A percentile compares a stretch with the other conserved stretches of the same genome.
These are phyloP conservation scores for Verticillium isaacii DNA, from an alignment of 2,329 filamentous ascomycete species.

Conservation along the genomic window DNA sequence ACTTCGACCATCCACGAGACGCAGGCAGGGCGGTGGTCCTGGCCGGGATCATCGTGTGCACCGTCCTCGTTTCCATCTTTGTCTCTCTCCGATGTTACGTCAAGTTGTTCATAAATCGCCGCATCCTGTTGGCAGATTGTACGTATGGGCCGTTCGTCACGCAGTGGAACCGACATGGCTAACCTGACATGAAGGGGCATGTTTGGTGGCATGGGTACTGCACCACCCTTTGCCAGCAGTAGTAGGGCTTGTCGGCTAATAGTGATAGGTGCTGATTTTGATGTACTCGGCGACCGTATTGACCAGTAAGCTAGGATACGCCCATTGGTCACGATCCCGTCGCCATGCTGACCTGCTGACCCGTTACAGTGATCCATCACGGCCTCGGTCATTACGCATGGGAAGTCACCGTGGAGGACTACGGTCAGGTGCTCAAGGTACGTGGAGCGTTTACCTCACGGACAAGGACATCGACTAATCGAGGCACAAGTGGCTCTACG, in stretches of 20 bases:
- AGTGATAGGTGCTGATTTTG: neutral
- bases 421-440: conserved; percentile 12
- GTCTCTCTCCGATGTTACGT: conserved; percentile 13
- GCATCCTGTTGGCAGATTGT: neutral
- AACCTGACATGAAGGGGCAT: conserved; percentile 4
- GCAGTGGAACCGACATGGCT: neutral
- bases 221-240: too few species aligned
- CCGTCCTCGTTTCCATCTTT: conserved; percentile 7
- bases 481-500: conserved; percentile 19
- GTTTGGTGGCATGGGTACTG: conserved; percentile 7
- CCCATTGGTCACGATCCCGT: neutral
- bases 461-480: neutral
- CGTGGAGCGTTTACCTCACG: neutral
- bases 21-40: conserved; percentile 10
- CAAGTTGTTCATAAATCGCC: conserved; percentile 8
- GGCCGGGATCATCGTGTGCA: conserved; percentile 11
- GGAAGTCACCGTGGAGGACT: conserved; percentile 15
- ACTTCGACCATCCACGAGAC: conserved; percentile 15
- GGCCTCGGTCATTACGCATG: conserved; percentile 17
- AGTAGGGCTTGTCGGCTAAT: too few species aligned
- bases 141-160: neutral
- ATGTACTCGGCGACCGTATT: conserved; percentile 5
- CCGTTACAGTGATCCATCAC: conserved; percentile 15
- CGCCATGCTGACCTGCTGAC: conserved; percentile 5
- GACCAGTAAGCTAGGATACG: conserved; percentile 3